phyloP scores from a whole-genome alignment of 75 land plant genomes.

The Isoetes taiwanensis region DNA sequence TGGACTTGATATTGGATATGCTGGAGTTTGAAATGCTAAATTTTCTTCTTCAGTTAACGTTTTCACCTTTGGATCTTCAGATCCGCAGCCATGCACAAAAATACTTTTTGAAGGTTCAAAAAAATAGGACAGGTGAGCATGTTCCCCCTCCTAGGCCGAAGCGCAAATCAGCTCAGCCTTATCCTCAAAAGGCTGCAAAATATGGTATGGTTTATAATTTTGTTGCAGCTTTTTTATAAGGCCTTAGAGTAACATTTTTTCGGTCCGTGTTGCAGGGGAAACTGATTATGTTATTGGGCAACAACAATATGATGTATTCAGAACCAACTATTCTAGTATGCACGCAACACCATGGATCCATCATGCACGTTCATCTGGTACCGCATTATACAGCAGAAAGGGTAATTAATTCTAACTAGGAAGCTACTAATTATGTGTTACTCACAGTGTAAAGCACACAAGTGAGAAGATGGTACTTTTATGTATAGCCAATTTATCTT shows the following conservation, averaged over 20 bases:
- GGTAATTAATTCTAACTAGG: background rate
- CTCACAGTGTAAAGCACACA: background rate
- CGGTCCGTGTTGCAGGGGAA: background rate
- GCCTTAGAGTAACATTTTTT: background rate
- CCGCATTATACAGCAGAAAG: background rate
- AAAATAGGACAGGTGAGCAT: constrained; percentile 85
- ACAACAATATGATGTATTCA: background rate
- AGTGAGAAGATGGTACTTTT: background rate
- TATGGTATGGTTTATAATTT: constrained; percentile 28
- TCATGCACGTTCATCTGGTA: background rate
- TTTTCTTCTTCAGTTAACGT: too few species aligned
- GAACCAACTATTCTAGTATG: background rate
- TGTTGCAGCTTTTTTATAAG: background rate
- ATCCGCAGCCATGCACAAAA: constrained; percentile 96
- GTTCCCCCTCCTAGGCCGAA: constrained; percentile 95
- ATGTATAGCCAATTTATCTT: background rate
- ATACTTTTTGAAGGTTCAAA: constrained; percentile 88
- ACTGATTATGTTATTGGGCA: background rate
- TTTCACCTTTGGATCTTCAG: too few species aligned
- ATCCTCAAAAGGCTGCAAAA: constrained; percentile 79
- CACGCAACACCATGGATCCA: constrained; percentile 4
- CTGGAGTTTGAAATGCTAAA: too few species aligned
- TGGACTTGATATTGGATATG: too few species aligned
- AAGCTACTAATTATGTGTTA: background rate
- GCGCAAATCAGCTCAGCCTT: constrained; percentile 93